Evolutionary conservation across 345 rosid species (phyloP), one percentile per base, ranked within the genome.

Genomic region (Pseudoturritis turrita): DNA sequence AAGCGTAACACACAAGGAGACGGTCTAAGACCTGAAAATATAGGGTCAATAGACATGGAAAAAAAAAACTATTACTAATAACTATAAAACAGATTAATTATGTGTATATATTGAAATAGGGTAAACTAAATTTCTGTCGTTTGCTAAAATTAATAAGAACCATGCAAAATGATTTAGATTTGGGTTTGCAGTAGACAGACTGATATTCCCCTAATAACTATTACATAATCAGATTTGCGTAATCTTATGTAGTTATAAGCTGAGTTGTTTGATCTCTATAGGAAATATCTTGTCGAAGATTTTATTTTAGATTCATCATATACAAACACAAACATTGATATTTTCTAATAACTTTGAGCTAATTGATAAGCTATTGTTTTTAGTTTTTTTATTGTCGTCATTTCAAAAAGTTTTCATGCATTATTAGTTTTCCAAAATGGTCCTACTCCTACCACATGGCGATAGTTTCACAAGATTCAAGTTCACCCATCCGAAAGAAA

Each of bases 381-480:
- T 43, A 39, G 28, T 28, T 22, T 26, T 12, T 28, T 21, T 17
- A 5, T 28, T 73, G 66, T 74, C 61, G 53, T 47, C 49, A 29
- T 43, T 50, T 74, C 41, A 39, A n/a, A 65, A 36, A 15, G 29
- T 47, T 18, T 54, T 39, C 21, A 49, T 47, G 54, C 59, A 49
- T 74, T 65, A 65, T 49, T 65, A 65, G 19, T 39, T 58, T 74
- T 66, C 67, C 15, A 19, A 66, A 58, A 28, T 66, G 62, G 78
- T 50, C 72, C 68, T 59, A 60, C 69, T 50, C 72, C 68, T 59
- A 60, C 69, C 78, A 75, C 63, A 75, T 75, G 69, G 69, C 19
- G 28, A 60, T 53, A 17, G 33, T 68, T 52, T 10, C 74, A 44
- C 43, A 39, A 47, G 47, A 46, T n/a, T 57, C 43, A 67, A 58